Conservation (phyloP, 1,284 basidiomycete genomes). For the Ceratorhiza oryzae-sativae region DNA sequence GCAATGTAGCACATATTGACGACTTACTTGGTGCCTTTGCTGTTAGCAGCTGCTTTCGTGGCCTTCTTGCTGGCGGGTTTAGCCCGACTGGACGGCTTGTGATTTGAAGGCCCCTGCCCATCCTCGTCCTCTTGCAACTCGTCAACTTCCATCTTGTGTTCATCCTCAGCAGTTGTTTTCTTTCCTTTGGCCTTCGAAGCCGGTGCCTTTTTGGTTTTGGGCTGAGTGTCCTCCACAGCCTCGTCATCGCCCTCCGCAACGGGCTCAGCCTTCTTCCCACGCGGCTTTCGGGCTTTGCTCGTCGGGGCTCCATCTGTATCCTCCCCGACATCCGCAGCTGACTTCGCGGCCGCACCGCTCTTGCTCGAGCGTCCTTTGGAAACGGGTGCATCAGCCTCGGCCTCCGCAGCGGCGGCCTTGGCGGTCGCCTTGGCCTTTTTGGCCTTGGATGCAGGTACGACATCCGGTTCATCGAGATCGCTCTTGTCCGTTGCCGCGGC, state of each 20-base stretch:
- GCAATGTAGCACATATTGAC: not conserved
- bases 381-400: not conserved
- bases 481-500: not conserved
- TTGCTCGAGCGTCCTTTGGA: not conserved
- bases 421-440: slow-evolving; percentile 18
- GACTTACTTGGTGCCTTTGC: slow-evolving; percentile 23
- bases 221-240: not conserved
- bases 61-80: slow-evolving; percentile 30
- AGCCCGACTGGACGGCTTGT: slow-evolving; percentile 28
- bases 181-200: slow-evolving; percentile 15
- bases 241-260: not conserved
- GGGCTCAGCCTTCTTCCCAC: not conserved
- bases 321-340: not conserved
- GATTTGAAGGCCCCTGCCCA: slow-evolving; percentile 5
- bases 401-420: slow-evolving; percentile 22
- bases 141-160: slow-evolving; percentile 35
- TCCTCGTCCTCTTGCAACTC: slow-evolving; percentile 13
- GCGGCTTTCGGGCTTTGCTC: not conserved
- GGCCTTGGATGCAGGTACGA: slow-evolving; percentile 28
- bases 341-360: not conserved
- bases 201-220: slow-evolving; percentile 5
- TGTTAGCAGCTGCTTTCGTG: not conserved
- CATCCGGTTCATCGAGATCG: slow-evolving; percentile 31
- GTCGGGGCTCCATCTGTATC: not conserved
- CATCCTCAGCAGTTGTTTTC: slow-evolving; percentile 1